Evolutionary conservation across 345 rosid species (phyloP).

Genomic region (Nasturtium officinale): DNA sequence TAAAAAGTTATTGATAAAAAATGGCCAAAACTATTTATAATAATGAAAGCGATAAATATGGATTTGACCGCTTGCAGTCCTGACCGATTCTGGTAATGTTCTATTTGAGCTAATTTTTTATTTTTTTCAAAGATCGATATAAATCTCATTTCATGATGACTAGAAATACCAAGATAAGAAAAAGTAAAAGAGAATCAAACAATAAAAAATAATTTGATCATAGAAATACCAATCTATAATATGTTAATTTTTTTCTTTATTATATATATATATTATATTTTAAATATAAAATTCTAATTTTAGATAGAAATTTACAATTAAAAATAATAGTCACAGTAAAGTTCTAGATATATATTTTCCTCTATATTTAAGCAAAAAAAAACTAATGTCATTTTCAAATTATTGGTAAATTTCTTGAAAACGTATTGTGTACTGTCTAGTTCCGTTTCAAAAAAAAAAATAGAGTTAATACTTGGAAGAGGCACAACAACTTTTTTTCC

Average conservation of each 20-base stretch:
- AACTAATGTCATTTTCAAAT: constrained; percentile 20
- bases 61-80: too few species aligned
- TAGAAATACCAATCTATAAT: not conserved
- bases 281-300: not conserved
- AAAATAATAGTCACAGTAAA: not conserved
- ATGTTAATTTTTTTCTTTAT: not conserved
- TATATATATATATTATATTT: not conserved
- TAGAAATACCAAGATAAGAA: not conserved
- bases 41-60: too few species aligned
- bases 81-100: too few species aligned
- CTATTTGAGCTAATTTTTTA: not conserved
- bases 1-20: too few species aligned
- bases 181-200: not conserved
- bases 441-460: constrained; percentile 8
- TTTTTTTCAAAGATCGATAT: not conserved
- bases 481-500: not conserved
- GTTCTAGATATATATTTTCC: not conserved
- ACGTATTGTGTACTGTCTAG: not conserved
- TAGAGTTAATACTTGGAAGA: constrained; percentile 17
- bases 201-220: not conserved
- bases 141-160: not conserved
- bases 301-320: not conserved
- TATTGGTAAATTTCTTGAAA: not conserved
- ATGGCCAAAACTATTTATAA: too few species aligned
- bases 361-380: not conserved